A percentile compares a stretch with the other conserved stretches of the same genome.
These are phyloP conservation scores for Vitis rotundifolia DNA, from an alignment of 164 flowering plant species.

Conservation along the genomic window DNA sequence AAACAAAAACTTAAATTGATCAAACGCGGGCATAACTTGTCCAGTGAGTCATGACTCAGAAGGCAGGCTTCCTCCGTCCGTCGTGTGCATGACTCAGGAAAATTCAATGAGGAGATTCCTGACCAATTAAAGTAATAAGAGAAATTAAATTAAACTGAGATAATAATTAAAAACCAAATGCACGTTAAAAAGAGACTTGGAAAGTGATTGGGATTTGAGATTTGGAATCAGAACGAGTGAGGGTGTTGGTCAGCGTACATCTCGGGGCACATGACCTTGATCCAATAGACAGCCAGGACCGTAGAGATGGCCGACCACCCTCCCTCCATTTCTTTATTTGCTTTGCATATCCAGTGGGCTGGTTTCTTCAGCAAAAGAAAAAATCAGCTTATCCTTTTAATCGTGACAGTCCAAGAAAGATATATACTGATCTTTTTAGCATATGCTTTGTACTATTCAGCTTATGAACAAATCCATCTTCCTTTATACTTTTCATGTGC, in stretches of 20 bases:
- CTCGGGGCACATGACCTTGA: conserved; percentile 33
- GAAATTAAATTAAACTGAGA: too few relatives aligned
- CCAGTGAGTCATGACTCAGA: too few relatives aligned
- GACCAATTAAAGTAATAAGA: too few relatives aligned
- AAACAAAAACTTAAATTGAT: too few relatives aligned
- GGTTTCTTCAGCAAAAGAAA: neutral
- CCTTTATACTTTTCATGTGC: too few relatives aligned
- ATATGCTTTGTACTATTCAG: conserved; percentile 1
- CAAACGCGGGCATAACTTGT: too few relatives aligned
- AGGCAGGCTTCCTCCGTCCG: too few relatives aligned
- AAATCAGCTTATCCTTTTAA: too few relatives aligned
- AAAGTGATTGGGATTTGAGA: neutral
- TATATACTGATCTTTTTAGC: conserved; percentile 6
- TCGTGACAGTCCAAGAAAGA: conserved; percentile 22
- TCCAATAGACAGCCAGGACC: conserved; percentile 29
- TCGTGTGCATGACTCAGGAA: too few relatives aligned
- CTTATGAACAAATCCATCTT: too few relatives aligned
- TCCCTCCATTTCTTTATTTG: conserved; percentile 1
- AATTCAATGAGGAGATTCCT: too few relatives aligned
- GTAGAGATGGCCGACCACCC: conserved; percentile 15
- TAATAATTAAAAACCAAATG: too few relatives aligned
- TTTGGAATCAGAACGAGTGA: neutral
- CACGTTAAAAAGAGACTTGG: neutral
- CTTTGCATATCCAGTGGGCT: conserved; percentile 10
- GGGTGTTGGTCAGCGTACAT: conserved; percentile 25